A percentile compares a stretch with the other conserved stretches of the same genome.
Conservation (phyloP, 2,329 filamentous ascomycete species). For the Fusarium brachygibbosum region DNA sequence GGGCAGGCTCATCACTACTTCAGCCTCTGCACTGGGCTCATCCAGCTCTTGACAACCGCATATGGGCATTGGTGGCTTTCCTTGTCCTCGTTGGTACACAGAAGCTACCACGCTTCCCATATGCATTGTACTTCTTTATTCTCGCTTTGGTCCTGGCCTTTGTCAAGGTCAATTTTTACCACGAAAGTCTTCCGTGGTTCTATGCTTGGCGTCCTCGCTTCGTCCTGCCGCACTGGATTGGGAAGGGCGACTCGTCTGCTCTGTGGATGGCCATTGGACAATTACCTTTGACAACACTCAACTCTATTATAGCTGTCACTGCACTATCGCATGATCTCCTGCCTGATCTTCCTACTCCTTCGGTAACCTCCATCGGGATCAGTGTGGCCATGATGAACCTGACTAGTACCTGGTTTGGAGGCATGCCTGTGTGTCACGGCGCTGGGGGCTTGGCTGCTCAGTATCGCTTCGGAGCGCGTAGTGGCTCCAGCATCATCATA, state of each 20-base stretch:
- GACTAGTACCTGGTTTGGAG: slow-evolving; percentile 88
- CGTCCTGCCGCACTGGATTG: slow-evolving; percentile 54
- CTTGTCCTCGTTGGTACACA: slow-evolving; percentile 77
- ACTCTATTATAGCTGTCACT: slow-evolving; percentile 90
- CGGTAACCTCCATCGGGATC: slow-evolving; percentile 81
- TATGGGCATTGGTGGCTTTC: slow-evolving; percentile 83
- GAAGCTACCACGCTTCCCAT: slow-evolving; percentile 77
- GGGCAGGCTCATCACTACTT: slow-evolving; percentile 78
- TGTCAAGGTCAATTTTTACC: slow-evolving; percentile 53
- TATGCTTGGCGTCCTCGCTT: slow-evolving; percentile 71
- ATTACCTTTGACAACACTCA: slow-evolving; percentile 90
- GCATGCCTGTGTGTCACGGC: slow-evolving; percentile 96
- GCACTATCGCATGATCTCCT: slow-evolving; percentile 84
- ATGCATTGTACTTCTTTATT: slow-evolving; percentile 79
- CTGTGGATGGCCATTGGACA: slow-evolving; percentile 81
- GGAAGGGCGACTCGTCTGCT: slow-evolving; percentile 51
- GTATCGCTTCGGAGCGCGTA: slow-evolving; percentile 90
- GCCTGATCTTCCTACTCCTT: slow-evolving; percentile 74
- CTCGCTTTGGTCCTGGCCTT: slow-evolving; percentile 76
- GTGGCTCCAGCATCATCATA: slow-evolving; percentile 84
- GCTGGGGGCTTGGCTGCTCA: slow-evolving; percentile 92
- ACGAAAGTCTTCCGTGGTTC: slow-evolving; percentile 63
- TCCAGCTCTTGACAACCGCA: slow-evolving; percentile 80
- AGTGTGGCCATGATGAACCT: slow-evolving; percentile 90
- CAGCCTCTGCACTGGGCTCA: slow-evolving; percentile 75